A percentile compares a stretch with the other conserved stretches of the same genome.
Conservation (phyloP, 2,329 filamentous ascomycete genomes). For the Ophiostoma novo-ulmi region DNA sequence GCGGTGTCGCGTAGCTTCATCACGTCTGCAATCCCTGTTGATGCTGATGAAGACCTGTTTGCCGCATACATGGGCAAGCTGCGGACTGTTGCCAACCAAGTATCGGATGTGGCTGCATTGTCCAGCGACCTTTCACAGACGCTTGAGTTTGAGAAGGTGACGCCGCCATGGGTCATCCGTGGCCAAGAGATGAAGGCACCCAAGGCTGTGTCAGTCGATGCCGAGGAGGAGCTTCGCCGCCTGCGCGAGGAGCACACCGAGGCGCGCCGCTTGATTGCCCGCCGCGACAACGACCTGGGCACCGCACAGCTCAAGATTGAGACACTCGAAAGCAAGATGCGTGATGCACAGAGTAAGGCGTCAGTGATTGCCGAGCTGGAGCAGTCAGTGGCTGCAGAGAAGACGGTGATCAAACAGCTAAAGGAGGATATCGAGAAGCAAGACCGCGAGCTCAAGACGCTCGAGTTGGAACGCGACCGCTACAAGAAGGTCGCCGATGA, state of each 20-base stretch:
- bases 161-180: conserved; percentile 77
- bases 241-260: conserved; percentile 77
- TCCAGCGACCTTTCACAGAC: conserved; percentile 67
- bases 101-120: conserved; percentile 66
- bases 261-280: conserved; percentile 63
- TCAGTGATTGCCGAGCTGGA: conserved; percentile 63
- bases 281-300: conserved; percentile 76
- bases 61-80: conserved; percentile 63
- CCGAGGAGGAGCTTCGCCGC: conserved; percentile 76
- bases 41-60: conserved; percentile 62
- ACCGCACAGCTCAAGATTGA: conserved; percentile 90
- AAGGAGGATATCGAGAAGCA: conserved; percentile 62
- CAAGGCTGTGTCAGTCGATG: conserved; percentile 73
- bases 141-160: conserved; percentile 69
- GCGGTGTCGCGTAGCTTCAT: conserved; percentile 23
- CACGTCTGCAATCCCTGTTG: neutral
- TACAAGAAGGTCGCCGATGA: conserved; percentile 67
- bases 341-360: conserved; percentile 73
- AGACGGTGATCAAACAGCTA: conserved; percentile 48
- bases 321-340: conserved; percentile 81
- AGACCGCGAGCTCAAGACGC: conserved; percentile 58
- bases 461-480: conserved; percentile 63
- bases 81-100: conserved; percentile 56
- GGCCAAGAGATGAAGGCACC: conserved; percentile 76
- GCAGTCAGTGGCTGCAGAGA: conserved; percentile 50